Evolutionary conservation across 2,329 filamentous ascomycete genomes (phyloP), one percentile per base, ranked within the genome.

Genomic region (Aspergillus sp.): DNA sequence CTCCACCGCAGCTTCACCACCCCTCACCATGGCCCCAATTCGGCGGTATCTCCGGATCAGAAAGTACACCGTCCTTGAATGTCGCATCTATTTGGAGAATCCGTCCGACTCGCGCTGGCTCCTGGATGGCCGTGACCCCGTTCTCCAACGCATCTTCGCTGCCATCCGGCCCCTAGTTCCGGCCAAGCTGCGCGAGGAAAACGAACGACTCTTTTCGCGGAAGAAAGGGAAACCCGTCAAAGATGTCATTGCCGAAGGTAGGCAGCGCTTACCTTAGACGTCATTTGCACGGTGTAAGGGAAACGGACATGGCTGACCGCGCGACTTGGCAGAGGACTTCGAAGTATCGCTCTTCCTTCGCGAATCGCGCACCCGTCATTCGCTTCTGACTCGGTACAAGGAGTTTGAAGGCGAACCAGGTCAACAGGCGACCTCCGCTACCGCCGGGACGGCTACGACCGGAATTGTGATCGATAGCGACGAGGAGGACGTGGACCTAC

Each of bases 311-410:
- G 22, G 43, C 47, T 55, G 38, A 57, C 40, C 22, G 20, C 40
- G 32, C 17, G 22, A 32, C 16, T 22, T 19, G 55, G 50, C 62
- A 94, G 93, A 96, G 71, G 93, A 96, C 61, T 99, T 96, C 67
- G 91, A 97, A 67, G 90, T 96, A 13, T 89, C 91, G 35, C 88
- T 99, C 59, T 97, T 96, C 73, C 78, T 99, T 59, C 95, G 89
- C 43, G 90, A 96, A 70, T 88, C 88, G 7, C 86, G 83, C 47
- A 92, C 88, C 3, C 84, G 91, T 13, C 94, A 97, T 75, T 89
- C 90, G 32, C 77, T 99, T 35, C 80, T 97, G 52, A 88, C 86
- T 51, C 95, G 94, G 70, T 85, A 89, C 63, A 96, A 96, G 73
- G 80, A 83, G 16, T 91, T 91, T 60, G 79, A 82, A 53, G 81